Evolutionary conservation across 176 grass and related monocot genomes (phyloP).

Genomic region (Cenchrus fungigraminus): DNA sequence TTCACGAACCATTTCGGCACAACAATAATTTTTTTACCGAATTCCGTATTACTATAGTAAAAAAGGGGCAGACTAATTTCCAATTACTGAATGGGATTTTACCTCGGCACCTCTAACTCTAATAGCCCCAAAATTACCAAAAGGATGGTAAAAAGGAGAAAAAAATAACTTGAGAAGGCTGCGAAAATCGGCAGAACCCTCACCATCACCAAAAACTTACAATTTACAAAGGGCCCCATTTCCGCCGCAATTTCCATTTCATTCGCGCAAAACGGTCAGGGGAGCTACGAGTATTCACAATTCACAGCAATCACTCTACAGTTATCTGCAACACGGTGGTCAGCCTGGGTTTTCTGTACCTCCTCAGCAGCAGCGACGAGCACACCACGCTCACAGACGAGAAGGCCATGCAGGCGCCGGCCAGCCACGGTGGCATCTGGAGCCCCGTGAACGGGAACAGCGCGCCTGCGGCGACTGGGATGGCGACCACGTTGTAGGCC

Average conservation of each 20-base stretch:
- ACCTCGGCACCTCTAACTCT: not conserved
- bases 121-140: not conserved
- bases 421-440: conserved; percentile 96
- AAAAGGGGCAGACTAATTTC: no score
- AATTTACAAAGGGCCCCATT: conserved; percentile 10
- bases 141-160: not conserved
- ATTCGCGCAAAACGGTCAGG: conserved; percentile 42
- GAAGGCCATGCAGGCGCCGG: conserved; percentile 94
- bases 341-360: conserved; percentile 90
- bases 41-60: not conserved
- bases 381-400: conserved; percentile 91
- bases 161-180: not conserved
- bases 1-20: not conserved
- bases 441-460: conserved; percentile 79
- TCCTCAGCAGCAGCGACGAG: conserved; percentile 83
- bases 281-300: conserved; percentile 38
- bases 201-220: not conserved
- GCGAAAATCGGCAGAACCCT: not conserved
- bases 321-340: conserved; percentile 96
- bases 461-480: conserved; percentile 77
- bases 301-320: conserved; percentile 56
- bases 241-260: conserved; percentile 13
- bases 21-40: not conserved
- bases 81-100: not conserved
- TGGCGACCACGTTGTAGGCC: conserved; percentile 83